Conservation (phyloP, 1,284 basidiomycete species). For the Fereydounia khargensis region DNA sequence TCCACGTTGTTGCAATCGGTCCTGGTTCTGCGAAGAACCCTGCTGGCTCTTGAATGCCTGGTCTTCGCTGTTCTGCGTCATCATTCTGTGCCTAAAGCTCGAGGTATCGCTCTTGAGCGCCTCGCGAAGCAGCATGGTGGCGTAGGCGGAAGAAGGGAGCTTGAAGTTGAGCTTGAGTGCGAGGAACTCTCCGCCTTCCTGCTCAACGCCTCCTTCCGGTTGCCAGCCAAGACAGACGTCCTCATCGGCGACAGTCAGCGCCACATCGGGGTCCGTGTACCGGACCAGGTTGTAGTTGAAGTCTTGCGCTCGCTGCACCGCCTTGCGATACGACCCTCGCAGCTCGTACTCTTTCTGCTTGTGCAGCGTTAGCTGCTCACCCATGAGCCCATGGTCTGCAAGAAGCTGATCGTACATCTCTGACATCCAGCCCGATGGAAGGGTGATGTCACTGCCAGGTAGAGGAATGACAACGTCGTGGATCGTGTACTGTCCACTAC, state of each 20-base stretch:
- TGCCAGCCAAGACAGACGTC: conserved; percentile 67
- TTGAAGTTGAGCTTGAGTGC: conserved; percentile 47
- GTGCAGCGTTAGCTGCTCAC: conserved; percentile 69
- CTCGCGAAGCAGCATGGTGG: conserved; percentile 54
- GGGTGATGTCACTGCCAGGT: conserved; percentile 86
- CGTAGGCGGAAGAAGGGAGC: conserved; percentile 49
- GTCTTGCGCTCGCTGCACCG: conserved; percentile 78
- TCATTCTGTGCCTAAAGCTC: conserved; percentile 31
- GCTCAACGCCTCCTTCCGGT: not conserved
- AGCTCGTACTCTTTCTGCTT: conserved; percentile 76
- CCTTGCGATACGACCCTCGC: conserved; percentile 86
- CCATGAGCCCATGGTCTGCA: conserved; percentile 78
- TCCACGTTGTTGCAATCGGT: too few species aligned
- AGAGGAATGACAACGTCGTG: conserved; percentile 94
- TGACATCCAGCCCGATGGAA: conserved; percentile 77
- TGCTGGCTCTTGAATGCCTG: conserved; percentile 21
- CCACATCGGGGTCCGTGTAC: conserved; percentile 89
- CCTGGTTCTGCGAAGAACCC: too few species aligned
- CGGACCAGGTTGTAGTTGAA: conserved; percentile 76
- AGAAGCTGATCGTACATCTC: conserved; percentile 80
- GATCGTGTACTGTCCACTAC: conserved; percentile 69
- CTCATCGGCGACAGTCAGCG: conserved; percentile 90
- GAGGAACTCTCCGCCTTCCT: conserved; percentile 16
- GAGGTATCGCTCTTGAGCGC: conserved; percentile 52
- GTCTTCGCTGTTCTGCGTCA: conserved; percentile 40